Evolutionary conservation across 768 basidiomycete genomes (phyloP).

Genomic region (Saitozyma sp.): DNA sequence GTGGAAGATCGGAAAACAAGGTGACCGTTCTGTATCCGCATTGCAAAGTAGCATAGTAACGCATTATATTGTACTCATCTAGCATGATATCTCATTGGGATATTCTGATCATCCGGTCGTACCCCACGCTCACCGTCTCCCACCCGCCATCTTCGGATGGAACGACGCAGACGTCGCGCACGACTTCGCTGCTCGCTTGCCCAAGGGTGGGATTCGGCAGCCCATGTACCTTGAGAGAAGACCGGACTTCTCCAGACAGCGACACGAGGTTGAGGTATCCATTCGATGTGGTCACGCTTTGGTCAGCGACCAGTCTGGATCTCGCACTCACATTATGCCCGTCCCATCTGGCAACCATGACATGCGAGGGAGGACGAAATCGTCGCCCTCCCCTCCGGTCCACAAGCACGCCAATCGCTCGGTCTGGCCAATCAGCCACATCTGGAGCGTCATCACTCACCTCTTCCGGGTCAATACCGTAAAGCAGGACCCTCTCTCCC

Average conservation of each 20-base stretch:
- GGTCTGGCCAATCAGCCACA: constrained; percentile 10
- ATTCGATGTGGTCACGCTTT: constrained; percentile 36
- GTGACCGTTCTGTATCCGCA: no score
- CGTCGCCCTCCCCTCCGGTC: constrained; percentile 45
- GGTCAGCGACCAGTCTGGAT: not conserved
- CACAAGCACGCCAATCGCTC: constrained; percentile 45
- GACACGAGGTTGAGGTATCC: constrained; percentile 44
- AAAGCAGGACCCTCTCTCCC: constrained; percentile 48
- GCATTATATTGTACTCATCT: not conserved
- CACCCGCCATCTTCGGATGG: constrained; percentile 16
- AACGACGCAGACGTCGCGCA: constrained; percentile 37
- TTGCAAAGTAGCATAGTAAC: no score
- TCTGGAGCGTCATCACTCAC: constrained; percentile 8
- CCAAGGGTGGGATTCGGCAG: constrained; percentile 20
- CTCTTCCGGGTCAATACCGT: constrained; percentile 40
- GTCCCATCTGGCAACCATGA: constrained; percentile 49
- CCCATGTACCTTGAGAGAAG: constrained; percentile 45
- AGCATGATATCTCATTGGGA: constrained; percentile 17
- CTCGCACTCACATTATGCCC: constrained; percentile 45
- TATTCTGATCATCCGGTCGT: constrained; percentile 45
- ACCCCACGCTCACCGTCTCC: constrained; percentile 48
- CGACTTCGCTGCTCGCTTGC: constrained; percentile 37
- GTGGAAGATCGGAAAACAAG: no score
- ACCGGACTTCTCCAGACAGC: constrained; percentile 32
- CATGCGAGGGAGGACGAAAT: constrained; percentile 50